Percentiles rank a stretch among this genome's conserved stretches.
These are phyloP conservation scores for Somion occarium DNA, from an alignment of 1,284 basidiomycete genomes.

Conservation along the genomic window DNA sequence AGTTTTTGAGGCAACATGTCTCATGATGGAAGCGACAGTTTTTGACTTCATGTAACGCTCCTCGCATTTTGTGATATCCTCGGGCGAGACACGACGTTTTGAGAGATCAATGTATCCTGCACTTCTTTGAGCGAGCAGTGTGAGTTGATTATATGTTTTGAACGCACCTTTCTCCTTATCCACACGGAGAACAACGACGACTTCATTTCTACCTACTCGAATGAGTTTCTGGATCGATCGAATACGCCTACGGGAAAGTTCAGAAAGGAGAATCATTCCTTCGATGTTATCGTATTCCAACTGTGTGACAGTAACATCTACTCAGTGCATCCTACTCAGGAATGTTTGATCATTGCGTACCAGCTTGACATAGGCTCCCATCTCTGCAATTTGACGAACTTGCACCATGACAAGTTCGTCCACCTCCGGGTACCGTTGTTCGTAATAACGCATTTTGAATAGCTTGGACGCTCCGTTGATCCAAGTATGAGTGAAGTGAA, in stretches of 20 bases:
- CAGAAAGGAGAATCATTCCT: conserved; percentile 98
- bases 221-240: conserved; percentile 98
- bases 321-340: background rate
- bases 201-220: conserved; percentile 96
- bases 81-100: conserved; percentile 98
- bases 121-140: background rate
- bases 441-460: conserved; percentile 71
- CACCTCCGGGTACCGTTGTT: conserved; percentile 80
- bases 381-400: conserved; percentile 98
- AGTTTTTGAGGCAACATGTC: conserved; percentile 89
- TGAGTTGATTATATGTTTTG: conserved; percentile 5
- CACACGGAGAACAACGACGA: conserved; percentile 96
- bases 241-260: conserved; percentile 95
- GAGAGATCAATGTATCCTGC: conserved; percentile 98
- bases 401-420: conserved; percentile 99
- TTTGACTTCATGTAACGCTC: conserved; percentile 98
- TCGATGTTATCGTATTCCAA: conserved; percentile 99
- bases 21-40: conserved; percentile 89
- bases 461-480: background rate
- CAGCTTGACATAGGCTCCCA: conserved; percentile 99
- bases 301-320: conserved; percentile 35
- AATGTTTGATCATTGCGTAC: conserved; percentile 62
- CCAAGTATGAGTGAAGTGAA: conserved; percentile 2
- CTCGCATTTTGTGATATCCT: conserved; percentile 98
- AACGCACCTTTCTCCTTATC: conserved; percentile 96